Percentiles rank a stretch among this genome's conserved stretches.
These are phyloP conservation scores for Rhynchospora pubera DNA, from an alignment of 176 grass and related monocot species.

Conservation along the genomic window DNA sequence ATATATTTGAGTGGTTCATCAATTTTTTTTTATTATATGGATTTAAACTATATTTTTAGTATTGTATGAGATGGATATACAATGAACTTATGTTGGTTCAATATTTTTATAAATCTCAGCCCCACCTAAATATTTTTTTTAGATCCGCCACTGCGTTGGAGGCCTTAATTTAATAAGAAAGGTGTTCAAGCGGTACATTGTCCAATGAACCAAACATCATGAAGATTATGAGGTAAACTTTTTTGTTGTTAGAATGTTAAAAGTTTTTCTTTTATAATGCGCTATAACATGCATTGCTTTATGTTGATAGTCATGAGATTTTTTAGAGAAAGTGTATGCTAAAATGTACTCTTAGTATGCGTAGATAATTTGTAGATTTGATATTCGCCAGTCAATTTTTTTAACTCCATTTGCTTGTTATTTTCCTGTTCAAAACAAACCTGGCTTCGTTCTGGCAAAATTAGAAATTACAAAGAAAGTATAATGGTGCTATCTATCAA, in stretches of 20 bases:
- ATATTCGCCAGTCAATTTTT: not conserved
- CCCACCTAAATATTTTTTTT: too few relatives aligned
- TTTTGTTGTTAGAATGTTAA: not conserved
- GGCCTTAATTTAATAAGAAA: constrained; percentile 70
- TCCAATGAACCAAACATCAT: constrained; percentile 73
- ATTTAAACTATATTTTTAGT: too few relatives aligned
- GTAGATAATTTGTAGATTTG: not conserved
- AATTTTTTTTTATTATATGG: too few relatives aligned
- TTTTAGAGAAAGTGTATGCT: too few relatives aligned
- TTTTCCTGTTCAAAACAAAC: not conserved
- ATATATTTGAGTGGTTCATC: too few relatives aligned
- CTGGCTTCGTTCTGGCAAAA: not conserved
- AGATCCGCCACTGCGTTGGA: too few relatives aligned
- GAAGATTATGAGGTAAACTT: constrained; percentile 69
- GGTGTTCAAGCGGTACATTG: constrained; percentile 71
- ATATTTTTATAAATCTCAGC: too few relatives aligned
- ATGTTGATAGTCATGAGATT: too few relatives aligned
- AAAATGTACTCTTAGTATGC: too few relatives aligned
- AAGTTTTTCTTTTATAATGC: not conserved
- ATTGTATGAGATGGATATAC: too few relatives aligned
- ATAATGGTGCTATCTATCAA: not conserved
- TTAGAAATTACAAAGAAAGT: not conserved
- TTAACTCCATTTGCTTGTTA: not conserved
- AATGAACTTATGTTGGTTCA: too few relatives aligned
- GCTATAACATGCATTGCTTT: constrained; percentile 14